Conservation (phyloP, 164 flowering plant species). For the Kingdonia uniflora region DNA sequence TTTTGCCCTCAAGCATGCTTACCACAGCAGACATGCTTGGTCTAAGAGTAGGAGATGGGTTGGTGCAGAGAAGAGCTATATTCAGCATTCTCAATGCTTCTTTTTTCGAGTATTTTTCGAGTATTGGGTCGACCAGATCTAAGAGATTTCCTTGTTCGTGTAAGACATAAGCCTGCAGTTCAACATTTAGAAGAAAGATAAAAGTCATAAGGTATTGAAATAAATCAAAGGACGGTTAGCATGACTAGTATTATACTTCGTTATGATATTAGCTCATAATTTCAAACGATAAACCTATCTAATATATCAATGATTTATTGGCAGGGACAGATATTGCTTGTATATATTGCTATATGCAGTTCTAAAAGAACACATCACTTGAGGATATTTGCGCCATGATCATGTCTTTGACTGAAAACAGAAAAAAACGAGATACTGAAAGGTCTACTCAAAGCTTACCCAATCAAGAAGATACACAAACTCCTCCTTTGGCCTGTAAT, state of each 20-base stretch:
- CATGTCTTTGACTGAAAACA: too few species aligned
- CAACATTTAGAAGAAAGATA: not conserved
- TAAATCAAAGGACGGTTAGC: not conserved
- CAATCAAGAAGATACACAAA: slow-evolving; percentile 64
- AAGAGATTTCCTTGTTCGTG: slow-evolving; percentile 66
- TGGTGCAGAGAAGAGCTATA: slow-evolving; percentile 63
- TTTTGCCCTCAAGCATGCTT: slow-evolving; percentile 70
- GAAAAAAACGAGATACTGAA: not conserved
- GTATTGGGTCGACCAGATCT: slow-evolving; percentile 62
- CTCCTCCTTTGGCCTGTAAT: slow-evolving; percentile 40
- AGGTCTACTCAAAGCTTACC: slow-evolving; percentile 35
- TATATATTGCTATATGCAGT: too few species aligned
- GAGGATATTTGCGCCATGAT: too few species aligned
- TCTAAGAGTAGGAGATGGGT: slow-evolving; percentile 59
- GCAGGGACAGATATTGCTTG: too few species aligned
- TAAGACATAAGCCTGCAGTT: slow-evolving; percentile 47
- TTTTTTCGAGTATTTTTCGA: slow-evolving; percentile 38
- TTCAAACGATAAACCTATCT: too few species aligned
- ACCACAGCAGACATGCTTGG: slow-evolving; percentile 78
- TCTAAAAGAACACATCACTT: too few species aligned
- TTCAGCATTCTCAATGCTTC: slow-evolving; percentile 55
- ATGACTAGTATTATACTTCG: not conserved
- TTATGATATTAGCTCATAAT: too few species aligned
- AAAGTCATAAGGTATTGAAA: too few species aligned
- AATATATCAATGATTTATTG: too few species aligned